Evolutionary conservation across 2,329 filamentous ascomycete species (phyloP).

Genomic region (Scytalidium lignicola): DNA sequence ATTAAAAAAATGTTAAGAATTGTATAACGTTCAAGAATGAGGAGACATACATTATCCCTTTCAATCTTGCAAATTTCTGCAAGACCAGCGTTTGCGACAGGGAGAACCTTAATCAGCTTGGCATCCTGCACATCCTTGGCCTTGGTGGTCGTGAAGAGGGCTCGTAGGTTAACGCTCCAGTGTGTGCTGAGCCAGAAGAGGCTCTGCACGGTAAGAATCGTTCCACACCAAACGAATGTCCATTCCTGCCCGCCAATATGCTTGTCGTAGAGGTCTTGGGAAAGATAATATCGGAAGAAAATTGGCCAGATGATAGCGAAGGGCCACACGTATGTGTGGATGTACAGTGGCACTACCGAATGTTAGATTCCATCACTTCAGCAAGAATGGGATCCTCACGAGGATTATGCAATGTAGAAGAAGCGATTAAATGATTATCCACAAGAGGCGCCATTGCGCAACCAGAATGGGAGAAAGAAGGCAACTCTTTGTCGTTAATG

Average conservation of each 20-base stretch:
- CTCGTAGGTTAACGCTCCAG: constrained; percentile 88
- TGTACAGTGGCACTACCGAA: constrained; percentile 55
- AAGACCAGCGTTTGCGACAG: constrained; percentile 80
- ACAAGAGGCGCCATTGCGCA: constrained; percentile 71
- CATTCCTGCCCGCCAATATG: constrained; percentile 94
- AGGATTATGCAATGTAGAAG: constrained; percentile 82
- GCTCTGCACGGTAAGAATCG: constrained; percentile 82
- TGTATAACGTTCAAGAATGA: not conserved
- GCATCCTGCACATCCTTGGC: constrained; percentile 69
- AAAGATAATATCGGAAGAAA: constrained; percentile 85
- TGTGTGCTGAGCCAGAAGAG: constrained; percentile 93
- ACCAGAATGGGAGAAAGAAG: constrained; percentile 8
- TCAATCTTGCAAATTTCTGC: constrained; percentile 82
- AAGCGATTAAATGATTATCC: constrained; percentile 83
- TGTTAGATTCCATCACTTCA: constrained; percentile 6
- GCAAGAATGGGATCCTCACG: constrained; percentile 24
- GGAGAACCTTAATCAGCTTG: constrained; percentile 86
- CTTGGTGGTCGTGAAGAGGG: constrained; percentile 71
- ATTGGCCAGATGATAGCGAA: constrained; percentile 88
- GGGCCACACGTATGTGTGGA: constrained; percentile 90
- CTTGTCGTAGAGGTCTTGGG: constrained; percentile 76
- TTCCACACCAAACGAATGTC: constrained; percentile 92
- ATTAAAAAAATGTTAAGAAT: not conserved
- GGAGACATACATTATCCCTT: constrained; percentile 58
- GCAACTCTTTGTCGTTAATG: not conserved